phyloP scores from a whole-genome alignment of 441 rosid species.

The Iberis amara region DNA sequence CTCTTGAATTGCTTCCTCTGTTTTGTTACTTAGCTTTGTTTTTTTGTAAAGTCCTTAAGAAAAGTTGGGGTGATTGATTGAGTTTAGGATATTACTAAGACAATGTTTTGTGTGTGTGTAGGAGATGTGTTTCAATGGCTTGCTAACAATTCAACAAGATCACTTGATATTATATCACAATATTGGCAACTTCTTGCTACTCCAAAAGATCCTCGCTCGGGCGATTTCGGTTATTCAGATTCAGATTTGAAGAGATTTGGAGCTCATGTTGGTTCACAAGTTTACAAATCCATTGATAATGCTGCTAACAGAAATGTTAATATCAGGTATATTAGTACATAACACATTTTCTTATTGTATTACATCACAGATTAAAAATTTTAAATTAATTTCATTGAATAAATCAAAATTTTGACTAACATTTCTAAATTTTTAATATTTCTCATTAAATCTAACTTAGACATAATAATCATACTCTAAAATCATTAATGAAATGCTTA shows the following conservation, averaged over 20 bases:
- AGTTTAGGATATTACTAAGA: too few relatives aligned
- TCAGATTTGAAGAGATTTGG: constrained; percentile 51
- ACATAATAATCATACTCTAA: too few relatives aligned
- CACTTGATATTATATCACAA: constrained; percentile 75
- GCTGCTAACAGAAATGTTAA: constrained; percentile 64
- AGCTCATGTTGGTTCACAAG: constrained; percentile 48
- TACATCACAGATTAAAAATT: too few relatives aligned
- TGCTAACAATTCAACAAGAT: constrained; percentile 60
- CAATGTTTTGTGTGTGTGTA: constrained; percentile 18
- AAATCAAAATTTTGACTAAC: too few relatives aligned
- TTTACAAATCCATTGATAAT: constrained; percentile 52
- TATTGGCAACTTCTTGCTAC: constrained; percentile 72
- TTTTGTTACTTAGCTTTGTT: background rate
- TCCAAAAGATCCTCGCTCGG: constrained; percentile 69
- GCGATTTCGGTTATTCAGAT: constrained; percentile 72
- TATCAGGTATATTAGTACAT: constrained; percentile 41
- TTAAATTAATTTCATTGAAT: too few relatives aligned
- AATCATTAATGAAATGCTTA: too few relatives aligned
- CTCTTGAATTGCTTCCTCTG: background rate
- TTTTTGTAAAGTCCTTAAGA: background rate
- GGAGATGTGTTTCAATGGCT: constrained; percentile 81
- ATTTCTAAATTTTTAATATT: too few relatives aligned
- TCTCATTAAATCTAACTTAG: too few relatives aligned
- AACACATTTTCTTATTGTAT: too few relatives aligned
- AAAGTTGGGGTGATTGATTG: too few relatives aligned